Percentiles rank a stretch among this genome's conserved stretches.
Conservation (phyloP, 371 early-diverging fungal genomes). For the Funneliformis caledonium region DNA sequence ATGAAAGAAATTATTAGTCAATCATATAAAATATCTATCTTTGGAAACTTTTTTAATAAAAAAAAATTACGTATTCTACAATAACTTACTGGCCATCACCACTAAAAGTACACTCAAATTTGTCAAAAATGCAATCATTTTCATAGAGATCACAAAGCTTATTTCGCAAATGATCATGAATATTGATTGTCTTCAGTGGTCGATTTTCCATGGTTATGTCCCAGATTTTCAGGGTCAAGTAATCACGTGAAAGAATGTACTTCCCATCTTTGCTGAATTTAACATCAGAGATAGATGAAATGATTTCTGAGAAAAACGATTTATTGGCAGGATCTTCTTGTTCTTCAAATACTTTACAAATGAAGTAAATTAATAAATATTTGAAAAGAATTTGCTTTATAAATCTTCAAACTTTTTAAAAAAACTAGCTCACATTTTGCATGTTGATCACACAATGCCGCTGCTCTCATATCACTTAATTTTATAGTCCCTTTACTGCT, state of each 20-base stretch:
- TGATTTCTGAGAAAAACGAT: slow-evolving; percentile 98
- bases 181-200: slow-evolving; percentile 92
- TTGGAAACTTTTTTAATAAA: too few species aligned
- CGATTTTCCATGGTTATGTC: slow-evolving; percentile 95
- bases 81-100: slow-evolving; percentile 77
- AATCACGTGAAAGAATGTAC: slow-evolving; percentile 96
- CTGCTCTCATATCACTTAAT: slow-evolving; percentile 94
- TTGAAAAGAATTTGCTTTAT: background rate
- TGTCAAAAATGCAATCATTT: slow-evolving; percentile 99
- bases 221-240: slow-evolving; percentile 96
- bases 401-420: background rate
- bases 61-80: background rate
- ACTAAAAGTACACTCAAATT: slow-evolving; percentile 96
- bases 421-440: slow-evolving; percentile 72
- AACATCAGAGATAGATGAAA: slow-evolving; percentile 95
- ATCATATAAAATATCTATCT: background rate
- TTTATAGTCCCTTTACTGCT: slow-evolving; percentile 98
- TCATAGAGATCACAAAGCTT: slow-evolving; percentile 98
- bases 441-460: slow-evolving; percentile 93
- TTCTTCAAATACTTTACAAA: slow-evolving; percentile 83
- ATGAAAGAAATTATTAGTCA: background rate
- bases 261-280: slow-evolving; percentile 95
- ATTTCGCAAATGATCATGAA: slow-evolving; percentile 92
- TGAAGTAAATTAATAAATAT: background rate
- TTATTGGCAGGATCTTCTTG: slow-evolving; percentile 91